These are phyloP conservation scores for Cucurbitaria berberidis DNA, from an alignment of 2,329 filamentous ascomycete species.

Conservation along the genomic window DNA sequence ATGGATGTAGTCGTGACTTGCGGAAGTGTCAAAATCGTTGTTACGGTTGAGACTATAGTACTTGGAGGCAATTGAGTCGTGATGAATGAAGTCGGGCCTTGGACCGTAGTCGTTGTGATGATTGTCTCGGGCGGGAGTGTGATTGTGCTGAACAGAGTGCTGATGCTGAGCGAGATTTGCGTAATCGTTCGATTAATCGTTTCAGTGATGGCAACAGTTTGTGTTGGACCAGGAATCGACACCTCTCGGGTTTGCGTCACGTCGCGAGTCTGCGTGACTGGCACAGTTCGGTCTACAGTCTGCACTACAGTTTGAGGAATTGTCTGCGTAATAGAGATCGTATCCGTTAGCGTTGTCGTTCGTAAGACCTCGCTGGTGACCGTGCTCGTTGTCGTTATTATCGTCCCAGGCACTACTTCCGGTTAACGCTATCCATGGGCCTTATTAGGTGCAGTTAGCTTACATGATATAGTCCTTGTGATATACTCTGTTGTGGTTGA, in stretches of 20 bases:
- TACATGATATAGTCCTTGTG: constrained; percentile 6
- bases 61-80: constrained; percentile 22
- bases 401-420: constrained; percentile 12
- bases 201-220: constrained; percentile 7
- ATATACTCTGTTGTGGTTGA: constrained; percentile 6
- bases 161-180: constrained; percentile 20
- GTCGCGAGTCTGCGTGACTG: background rate
- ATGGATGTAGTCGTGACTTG: constrained; percentile 6
- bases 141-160: constrained; percentile 26
- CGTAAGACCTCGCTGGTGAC: constrained; percentile 16
- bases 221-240: constrained; percentile 3
- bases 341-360: constrained; percentile 9
- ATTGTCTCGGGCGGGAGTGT: constrained; percentile 22
- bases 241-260: constrained; percentile 11
- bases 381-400: constrained; percentile 15
- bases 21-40: constrained; percentile 24
- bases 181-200: constrained; percentile 19
- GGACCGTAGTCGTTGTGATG: constrained; percentile 24
- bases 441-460: background rate
- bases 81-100: constrained; percentile 15
- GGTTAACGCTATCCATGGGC: background rate
- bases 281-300: background rate
- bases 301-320: constrained; percentile 3
- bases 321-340: constrained; percentile 8
- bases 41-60: constrained; percentile 26